Evolutionary conservation across 257 asterid genomes (phyloP).

Genomic region (Salvia hispanica): DNA sequence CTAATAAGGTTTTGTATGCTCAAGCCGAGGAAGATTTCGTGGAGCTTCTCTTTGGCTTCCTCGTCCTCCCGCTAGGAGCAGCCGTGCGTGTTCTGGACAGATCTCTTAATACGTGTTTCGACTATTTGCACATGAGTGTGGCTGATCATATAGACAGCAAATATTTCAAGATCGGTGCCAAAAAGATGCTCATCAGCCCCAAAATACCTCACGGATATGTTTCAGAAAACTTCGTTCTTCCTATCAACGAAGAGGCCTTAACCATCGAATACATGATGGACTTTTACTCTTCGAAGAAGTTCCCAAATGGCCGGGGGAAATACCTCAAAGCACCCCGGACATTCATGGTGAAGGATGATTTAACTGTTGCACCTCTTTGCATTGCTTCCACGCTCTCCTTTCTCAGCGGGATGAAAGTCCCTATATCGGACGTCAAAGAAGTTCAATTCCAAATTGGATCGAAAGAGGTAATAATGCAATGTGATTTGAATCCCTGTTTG

Average conservation of each 20-base stretch:
- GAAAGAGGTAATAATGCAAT: slow-evolving; percentile 19
- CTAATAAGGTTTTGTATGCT: slow-evolving; percentile 28
- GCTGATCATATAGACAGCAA: not conserved
- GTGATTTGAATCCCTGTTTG: not conserved
- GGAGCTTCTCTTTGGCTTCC: slow-evolving; percentile 25
- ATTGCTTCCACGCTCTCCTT: not conserved
- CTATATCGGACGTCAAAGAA: slow-evolving; percentile 26
- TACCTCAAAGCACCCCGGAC: slow-evolving; percentile 21
- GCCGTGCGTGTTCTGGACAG: slow-evolving; percentile 13
- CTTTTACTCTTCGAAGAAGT: not conserved
- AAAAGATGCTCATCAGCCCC: not conserved
- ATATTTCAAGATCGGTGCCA: not conserved
- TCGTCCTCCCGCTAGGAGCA: slow-evolving; percentile 24
- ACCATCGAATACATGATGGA: not conserved
- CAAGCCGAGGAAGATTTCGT: slow-evolving; percentile 20
- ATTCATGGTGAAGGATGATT: slow-evolving; percentile 27
- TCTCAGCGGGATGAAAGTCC: not conserved
- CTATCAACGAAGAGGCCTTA: slow-evolving; percentile 14
- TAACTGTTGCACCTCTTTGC: slow-evolving; percentile 11
- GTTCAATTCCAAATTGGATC: slow-evolving; percentile 15
- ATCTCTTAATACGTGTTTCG: not conserved
- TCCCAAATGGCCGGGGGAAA: slow-evolving; percentile 23
- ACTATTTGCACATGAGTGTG: slow-evolving; percentile 9
- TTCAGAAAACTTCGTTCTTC: slow-evolving; percentile 19
- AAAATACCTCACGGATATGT: slow-evolving; percentile 13